Base-by-base conservation (phyloP, 495 filamentous ascomycete species). In the Lepidopterella palustris region DNA sequence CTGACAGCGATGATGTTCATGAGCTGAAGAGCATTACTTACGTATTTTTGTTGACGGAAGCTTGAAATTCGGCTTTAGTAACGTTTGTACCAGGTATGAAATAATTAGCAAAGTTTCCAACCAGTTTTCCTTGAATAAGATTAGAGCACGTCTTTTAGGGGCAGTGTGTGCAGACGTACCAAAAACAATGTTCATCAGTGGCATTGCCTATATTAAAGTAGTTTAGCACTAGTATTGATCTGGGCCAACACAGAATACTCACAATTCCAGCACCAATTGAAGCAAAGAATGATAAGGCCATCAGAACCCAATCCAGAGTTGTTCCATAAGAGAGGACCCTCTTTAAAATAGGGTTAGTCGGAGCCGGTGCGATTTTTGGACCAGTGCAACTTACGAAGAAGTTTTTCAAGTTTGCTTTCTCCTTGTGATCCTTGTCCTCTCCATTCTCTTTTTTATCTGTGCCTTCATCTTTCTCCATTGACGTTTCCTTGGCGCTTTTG, bases 231-330 rank as follows among this genome's bases (percentile, higher is more conserved):
- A 26, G 39, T 52, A 23, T 8, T 10, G 8, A 15, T 29, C 18
- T 15, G 40, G 48, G 21, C 26, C 3, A 26, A 29, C 20, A 42
- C 18, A 29, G 24, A 45, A 21, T 49, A 60, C 59, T 47, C 31
- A 65, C 67, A 50, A 62, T 59, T 8, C 69, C 69, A 45, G 64
- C 61, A 18, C 66, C 69, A 57, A 71, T 64, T 13, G 66, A 63
- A 10, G 69, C 58, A 21, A 67, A 20, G 0, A 58, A 40, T 25
- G 31, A 57, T 25, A 53, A 0, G 13, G 20, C 47, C 40, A 70
- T 59, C 2, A 70, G 59, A 28, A 64, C 21, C 5, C 26, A 24
- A 57, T 70, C 67, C 8, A 70, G 54, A 11, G 18, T 21, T 0
- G 58, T 70, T 3, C 58, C 67, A 58, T 65, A 70, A 5, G 52